Base-by-base conservation (phyloP, 2,329 filamentous ascomycete species). In the Beauveria sp. region DNA sequence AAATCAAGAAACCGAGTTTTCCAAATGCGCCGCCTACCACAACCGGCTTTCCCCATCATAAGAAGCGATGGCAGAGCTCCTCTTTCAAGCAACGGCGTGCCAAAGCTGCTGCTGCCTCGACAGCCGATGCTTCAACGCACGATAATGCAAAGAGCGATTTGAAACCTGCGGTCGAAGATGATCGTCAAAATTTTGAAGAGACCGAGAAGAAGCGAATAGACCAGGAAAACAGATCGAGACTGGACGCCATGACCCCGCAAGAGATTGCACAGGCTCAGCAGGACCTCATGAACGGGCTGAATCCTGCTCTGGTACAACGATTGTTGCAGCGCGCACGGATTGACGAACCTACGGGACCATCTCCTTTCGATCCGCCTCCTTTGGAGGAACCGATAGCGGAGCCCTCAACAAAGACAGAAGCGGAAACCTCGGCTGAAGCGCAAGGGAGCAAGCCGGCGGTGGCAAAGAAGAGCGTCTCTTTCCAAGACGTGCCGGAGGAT, bases 31-130 rank as follows among this genome's bases (percentile, higher is more conserved):
- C 70, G 40, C 63, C 68, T 30, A 72, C 75, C 2, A 73, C 79
- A 5, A 86, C 84, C 14, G 94, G 94, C 1, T 97, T 97, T 67
- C 94, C 94, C n/a, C 85, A 87, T 62, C 92, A 92, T 72, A 94
- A 89, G 73, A 91, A 90, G 71, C 86, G 92, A 65, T 81, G 79
- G 61, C 82, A 83, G 61, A 75, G 84, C 8, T 96, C 92, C 2
- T 83, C 88, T 2, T 96, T 96, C 77, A 96, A 91, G 71, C 86
- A 90, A 68, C 73, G 64, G 65, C 72, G 69, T 14, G 67, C 70
- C 50, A 65, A 63, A 28, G 62, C 66, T 24, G 64, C 65, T 9
- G 64, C 61, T 18, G 58, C 34, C 10, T 50, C 57, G 7, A 16
- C 37, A 16, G 8, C 55, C 9, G 30, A 22, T 28, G 3, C 30